Evolutionary conservation across 129 eudicot species (phyloP), one percentile per base, ranked within the genome.

Genomic region (Flaveria linearis): DNA sequence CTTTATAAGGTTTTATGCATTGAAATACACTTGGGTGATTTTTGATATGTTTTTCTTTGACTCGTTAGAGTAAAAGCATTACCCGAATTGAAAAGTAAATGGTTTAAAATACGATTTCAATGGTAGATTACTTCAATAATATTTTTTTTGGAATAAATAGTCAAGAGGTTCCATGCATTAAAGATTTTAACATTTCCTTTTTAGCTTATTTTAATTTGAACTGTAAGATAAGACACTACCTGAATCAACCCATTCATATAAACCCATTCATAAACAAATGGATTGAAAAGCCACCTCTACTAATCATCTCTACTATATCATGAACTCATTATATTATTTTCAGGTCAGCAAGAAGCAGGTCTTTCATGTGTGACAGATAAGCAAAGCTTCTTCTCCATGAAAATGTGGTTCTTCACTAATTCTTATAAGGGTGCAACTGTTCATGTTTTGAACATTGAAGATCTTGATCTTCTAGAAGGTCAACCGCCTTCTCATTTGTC

Each of bases 381-480:
- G 76, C 88, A 91, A 36, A 95, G 89, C 74, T 95, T 82, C 83
- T 95, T 87, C 83, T 86, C 99, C 77, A 95, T 91, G 96, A 91
- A 89, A 73, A 65, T 89, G 64, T 95, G 99, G 99, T 95, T 91
- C 85, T 84, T 60, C 46, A 86, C 82, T 53, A 91, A 86, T 58
- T 83, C 81, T 30, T 95, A 85, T 84, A 85, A 84, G 73, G 92
- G 87, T 55, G 96, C 97, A 20, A 76, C 84, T 9, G 92, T 95
- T 71, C 92, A 86, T 82, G 96, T 95, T n/a, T 84, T 91, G 58
- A 89, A 95, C 65, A 79, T 95, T 63, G 96, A 95, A 80, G 99
- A 91, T 71, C 76, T 84, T 64, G 81, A 83, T 81, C 67, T 82
- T 9, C 76, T 15, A 81, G 52, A 82, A 43, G 60, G 69, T 50